Percentiles rank a stretch among this genome's conserved stretches.
Conservation (phyloP, 192 early-diverging fungal species). For the Coemansia sp. region DNA sequence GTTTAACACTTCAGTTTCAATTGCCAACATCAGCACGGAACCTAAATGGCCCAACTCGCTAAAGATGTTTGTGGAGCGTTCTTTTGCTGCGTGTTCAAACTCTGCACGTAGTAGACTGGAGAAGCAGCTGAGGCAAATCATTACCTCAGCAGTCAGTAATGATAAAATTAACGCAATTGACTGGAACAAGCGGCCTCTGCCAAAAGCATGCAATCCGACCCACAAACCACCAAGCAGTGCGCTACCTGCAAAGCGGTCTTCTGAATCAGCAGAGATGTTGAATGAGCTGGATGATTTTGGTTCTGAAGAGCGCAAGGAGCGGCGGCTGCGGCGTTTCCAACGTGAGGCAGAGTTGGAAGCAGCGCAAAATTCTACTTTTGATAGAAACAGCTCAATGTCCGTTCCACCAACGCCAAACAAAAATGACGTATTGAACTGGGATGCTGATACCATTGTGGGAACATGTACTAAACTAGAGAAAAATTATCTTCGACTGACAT, state of each 20-base stretch:
- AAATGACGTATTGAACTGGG: constrained; percentile 73
- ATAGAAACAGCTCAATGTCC: constrained; percentile 7
- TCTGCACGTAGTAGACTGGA: constrained; percentile 20
- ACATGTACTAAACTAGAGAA: constrained; percentile 87
- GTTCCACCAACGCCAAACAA: constrained; percentile 40
- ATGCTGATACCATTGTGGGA: constrained; percentile 84
- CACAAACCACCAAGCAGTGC: not conserved
- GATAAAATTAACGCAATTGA: constrained; percentile 42
- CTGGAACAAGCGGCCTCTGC: constrained; percentile 38
- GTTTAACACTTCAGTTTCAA: constrained; percentile 3
- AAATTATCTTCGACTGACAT: constrained; percentile 86
- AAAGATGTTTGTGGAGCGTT: constrained; percentile 49
- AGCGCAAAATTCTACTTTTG: constrained; percentile 28
- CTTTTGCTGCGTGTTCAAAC: constrained; percentile 36
- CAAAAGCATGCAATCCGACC: constrained; percentile 40
- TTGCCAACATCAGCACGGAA: constrained; percentile 1
- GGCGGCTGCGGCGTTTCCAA: constrained; percentile 43
- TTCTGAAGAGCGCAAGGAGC: constrained; percentile 45
- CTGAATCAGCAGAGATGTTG: constrained; percentile 10
- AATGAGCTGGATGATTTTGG: constrained; percentile 28
- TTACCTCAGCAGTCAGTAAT: constrained; percentile 39
- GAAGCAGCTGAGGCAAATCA: constrained; percentile 51
- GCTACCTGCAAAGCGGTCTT: constrained; percentile 21
- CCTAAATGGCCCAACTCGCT: constrained; percentile 39
- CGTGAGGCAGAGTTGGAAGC: constrained; percentile 33